Base-by-base conservation (phyloP, 2,329 filamentous ascomycete species). In the Scolecobasidium constrictum region DNA sequence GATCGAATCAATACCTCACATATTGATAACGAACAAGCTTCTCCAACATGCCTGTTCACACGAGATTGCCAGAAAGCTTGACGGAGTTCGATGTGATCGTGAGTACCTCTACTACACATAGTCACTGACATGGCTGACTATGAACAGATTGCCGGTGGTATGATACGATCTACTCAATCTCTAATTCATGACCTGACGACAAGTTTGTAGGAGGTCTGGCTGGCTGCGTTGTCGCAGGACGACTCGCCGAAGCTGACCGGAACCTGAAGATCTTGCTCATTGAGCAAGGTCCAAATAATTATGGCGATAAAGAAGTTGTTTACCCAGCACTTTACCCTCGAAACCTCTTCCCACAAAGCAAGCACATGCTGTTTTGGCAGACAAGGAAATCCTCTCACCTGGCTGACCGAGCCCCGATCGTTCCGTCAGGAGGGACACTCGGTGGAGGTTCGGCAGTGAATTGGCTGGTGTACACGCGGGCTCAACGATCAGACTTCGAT, bases 381-480 rank as follows among this genome's bases (percentile, higher is more conserved):
- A 62, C 62, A 3, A 68, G 68, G 33, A 52, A 65, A 21, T 64
- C 65, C 0, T 55, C 65, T 26, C 52, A 69, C 17, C 61, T 76
- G 3, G 66, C 62, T 36, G 62, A 64, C 12, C 58, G 71, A n/a
- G 62, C 64, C 43, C 60, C 58, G 2, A 59, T 67, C 17, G 62
- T 68, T 5, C 62, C 63, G 75, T 1, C 64, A 3, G 35, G 35
- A 21, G 35, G 35, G 19, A 38, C 23, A 13, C 35, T 84, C 0
- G 81, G 81, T 15, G 81, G 80, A 5, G 77, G 77, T 5, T 58
- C 54, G 17, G 60, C 58, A 1, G 64, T 63, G 44, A 63, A 64
- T 44, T 57, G 58, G 48, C 60, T 64, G 59, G 56, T 57, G 56
- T 69, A 69, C 49, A 65, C 64, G 2, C 55, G 66, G 20, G 64